Conservation (phyloP, 306 rosid species). For the Vachellia pachyceras region DNA sequence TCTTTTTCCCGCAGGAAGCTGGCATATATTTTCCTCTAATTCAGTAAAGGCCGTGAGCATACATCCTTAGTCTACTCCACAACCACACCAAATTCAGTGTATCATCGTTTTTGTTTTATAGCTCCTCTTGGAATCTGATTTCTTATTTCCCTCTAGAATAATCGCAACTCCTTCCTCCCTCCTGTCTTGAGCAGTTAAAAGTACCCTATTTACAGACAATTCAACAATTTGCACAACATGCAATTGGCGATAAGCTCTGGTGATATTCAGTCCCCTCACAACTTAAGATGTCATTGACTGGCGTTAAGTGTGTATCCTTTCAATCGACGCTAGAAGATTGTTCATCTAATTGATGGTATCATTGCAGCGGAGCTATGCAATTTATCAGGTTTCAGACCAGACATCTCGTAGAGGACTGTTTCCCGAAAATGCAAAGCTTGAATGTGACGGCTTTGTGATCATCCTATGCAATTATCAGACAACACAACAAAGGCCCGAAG, state of each 20-base stretch:
- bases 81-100: background rate
- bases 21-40: background rate
- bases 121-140: background rate
- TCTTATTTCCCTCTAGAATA: background rate
- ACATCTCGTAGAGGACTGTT: background rate
- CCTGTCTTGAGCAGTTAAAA: background rate
- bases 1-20: background rate
- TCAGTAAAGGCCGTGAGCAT: background rate
- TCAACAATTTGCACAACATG: background rate
- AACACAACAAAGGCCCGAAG: background rate
- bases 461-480: background rate
- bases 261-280: background rate
- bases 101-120: background rate
- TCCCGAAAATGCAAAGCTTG: background rate
- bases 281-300: background rate
- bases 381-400: background rate
- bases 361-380: background rate
- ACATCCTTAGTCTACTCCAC: background rate
- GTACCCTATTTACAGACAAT: background rate
- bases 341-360: background rate
- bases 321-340: background rate
- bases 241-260: background rate
- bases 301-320: conserved; percentile 7
- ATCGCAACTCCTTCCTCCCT: background rate
- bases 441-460: background rate